Evolutionary conservation across 805 yeast species (phyloP), one percentile per base, ranked within the genome.

Genomic region (Cyberlindnera bimundalis): DNA sequence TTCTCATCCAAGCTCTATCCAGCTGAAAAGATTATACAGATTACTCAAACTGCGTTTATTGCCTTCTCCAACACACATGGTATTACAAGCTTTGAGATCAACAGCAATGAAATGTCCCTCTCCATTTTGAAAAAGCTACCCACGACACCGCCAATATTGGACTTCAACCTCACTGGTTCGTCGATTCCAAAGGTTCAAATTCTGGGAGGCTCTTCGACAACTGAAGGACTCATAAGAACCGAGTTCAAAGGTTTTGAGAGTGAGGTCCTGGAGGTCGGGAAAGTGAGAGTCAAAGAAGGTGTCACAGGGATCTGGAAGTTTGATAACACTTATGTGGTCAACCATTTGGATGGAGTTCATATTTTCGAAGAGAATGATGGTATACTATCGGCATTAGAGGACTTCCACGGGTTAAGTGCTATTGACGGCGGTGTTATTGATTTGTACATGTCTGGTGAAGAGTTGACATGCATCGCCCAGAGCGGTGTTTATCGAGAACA

Each of bases 151-250:
- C 52, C 61, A 4, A 39, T 55, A 2, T 27, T 55, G 24, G 61
- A 56, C 27, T 39, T 56, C 23, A 51, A 52, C 20, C 34, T 55
- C 8, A 35, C 53, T 2, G 58, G 58, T 0, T 34, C 51, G 1
- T 20, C 23, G 4, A 16, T 45, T 3, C 57, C 57, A 3, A 56
- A 56, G 26, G 12, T 56, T 6, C 60, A 55, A 34, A 37, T 42
- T 2, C 41, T 51, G 18, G 61, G 61, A 6, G 61, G 60, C 1
- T 25, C 35, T 11, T 44, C 44, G 3, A 31, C 50, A 28, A 19
- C 34, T 8, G 44, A 45, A 14, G 61, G 61, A 1, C 19, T 52
- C 2, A 46, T 56, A 0, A 38, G 46, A 15, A 55, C 61, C 0
- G 52, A 50, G 29, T 54, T 41, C 37, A 43, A 42, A 31, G 59